Evolutionary conservation across 257 asterid genomes (phyloP), one percentile per base, ranked within the genome.

Genomic region (Apocynum venetum): DNA sequence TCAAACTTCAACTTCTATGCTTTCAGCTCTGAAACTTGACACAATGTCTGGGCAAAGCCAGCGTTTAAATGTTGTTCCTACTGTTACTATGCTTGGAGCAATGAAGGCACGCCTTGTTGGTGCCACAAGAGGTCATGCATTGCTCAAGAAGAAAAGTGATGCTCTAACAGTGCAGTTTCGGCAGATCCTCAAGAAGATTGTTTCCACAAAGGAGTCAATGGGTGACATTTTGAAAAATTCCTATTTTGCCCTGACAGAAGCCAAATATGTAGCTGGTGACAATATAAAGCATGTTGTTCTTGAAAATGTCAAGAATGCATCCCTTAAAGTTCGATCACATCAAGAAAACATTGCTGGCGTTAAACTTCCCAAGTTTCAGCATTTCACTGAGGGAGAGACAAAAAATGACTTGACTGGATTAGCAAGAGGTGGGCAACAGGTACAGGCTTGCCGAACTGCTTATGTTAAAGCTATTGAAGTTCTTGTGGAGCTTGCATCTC

Each of bases 121-220:
- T 60, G 89, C 89, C 47, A 86, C 89, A 53, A 84, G 89, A 80
- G 89, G 88, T 61, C 89, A 86, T 80, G 89, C 88, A 4, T 74
- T 86, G 74, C 88, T 86, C 64, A 86, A 86, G 85, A 86, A 86
- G 79, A 86, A 86, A 80, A 84, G 88, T 78, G 89, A 84, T 80
- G 89, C 88, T 73, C 72, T 86, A 65, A 86, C 89, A 31, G 89
- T 86, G 76, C 87, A 86, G 74, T 86, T 86, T 75, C 78, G 89
- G 15, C 88, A 84, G 83, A 86, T 84, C 74, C 87, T 86, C 41
- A 86, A 84, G 75, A 80, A 84, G 8, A 86, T 86, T 71, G 86
- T 86, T 36, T 77, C 87, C 43, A 82, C 88, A 35, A 84, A 86
- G 79, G 89, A 86, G 61, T 84, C 88, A 0, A 86, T 86, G 88